Percentiles rank a stretch among this genome's conserved stretches.
phyloP scores from a whole-genome alignment of 805 yeast genomes.

The Yamadazyma tumulicola region DNA sequence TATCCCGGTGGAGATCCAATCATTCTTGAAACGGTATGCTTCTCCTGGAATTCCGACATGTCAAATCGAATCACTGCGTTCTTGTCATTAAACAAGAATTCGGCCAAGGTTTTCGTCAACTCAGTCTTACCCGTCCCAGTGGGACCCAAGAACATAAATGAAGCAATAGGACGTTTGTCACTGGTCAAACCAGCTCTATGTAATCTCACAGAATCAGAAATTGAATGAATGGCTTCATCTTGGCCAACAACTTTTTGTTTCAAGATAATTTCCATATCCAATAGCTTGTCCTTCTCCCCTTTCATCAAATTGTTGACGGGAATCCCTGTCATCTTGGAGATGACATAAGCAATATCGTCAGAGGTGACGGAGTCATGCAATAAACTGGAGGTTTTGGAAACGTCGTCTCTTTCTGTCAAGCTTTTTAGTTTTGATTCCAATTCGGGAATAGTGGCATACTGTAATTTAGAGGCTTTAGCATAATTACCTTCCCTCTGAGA shows the following conservation, averaged over 20 bases:
- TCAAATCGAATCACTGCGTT: constrained; percentile 86
- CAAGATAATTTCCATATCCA: constrained; percentile 81
- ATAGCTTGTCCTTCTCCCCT: constrained; percentile 88
- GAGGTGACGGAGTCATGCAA: constrained; percentile 91
- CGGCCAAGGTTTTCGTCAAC: constrained; percentile 87
- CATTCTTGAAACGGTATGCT: constrained; percentile 82
- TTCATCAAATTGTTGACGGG: constrained; percentile 88
- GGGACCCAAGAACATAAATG: constrained; percentile 95
- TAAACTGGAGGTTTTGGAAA: constrained; percentile 27
- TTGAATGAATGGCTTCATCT: constrained; percentile 87
- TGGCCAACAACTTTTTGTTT: constrained; percentile 87
- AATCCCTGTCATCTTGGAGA: constrained; percentile 92
- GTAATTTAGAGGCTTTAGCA: constrained; percentile 83
- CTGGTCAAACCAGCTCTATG: constrained; percentile 96
- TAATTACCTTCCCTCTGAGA: constrained; percentile 83
- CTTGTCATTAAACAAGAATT: constrained; percentile 87
- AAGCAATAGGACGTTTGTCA: constrained; percentile 92
- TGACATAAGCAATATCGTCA: constrained; percentile 90
- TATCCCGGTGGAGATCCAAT: constrained; percentile 99
- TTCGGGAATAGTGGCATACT: constrained; percentile 82
- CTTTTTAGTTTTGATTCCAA: constrained; percentile 60
- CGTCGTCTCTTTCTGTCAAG: constrained; percentile 33
- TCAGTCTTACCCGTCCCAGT: constrained; percentile 99
- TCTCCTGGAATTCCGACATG: constrained; percentile 97
- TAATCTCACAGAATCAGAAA: constrained; percentile 90